Conservation (phyloP, 1,284 basidiomycete genomes). For the Ceratorhiza oryzae-sativae region DNA sequence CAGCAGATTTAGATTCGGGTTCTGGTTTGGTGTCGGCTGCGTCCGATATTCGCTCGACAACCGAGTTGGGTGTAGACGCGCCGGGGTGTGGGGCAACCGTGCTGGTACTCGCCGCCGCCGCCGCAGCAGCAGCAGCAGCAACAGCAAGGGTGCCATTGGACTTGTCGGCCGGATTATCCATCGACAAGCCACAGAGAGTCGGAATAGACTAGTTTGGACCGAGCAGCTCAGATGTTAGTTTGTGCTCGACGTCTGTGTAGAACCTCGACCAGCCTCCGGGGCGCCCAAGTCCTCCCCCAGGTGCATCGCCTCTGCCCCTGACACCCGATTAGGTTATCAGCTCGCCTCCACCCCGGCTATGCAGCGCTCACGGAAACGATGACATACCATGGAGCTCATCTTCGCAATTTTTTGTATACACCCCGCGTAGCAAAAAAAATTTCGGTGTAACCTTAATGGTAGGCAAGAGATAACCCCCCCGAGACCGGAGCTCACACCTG, state of each 20-base stretch:
- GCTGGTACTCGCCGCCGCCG: background rate
- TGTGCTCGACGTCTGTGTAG: background rate
- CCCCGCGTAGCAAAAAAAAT: background rate
- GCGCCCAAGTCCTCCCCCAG: background rate
- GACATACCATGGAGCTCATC: background rate
- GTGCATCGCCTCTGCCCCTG: background rate
- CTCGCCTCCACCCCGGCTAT: background rate
- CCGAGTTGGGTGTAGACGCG: background rate
- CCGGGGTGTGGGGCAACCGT: background rate
- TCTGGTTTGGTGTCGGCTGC: background rate
- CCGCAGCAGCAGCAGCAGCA: too few species aligned
- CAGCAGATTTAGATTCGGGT: background rate
- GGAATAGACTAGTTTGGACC: background rate
- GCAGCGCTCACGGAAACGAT: too few species aligned
- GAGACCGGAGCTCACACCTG: background rate
- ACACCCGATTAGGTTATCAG: conserved; percentile 1
- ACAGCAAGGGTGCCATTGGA: background rate
- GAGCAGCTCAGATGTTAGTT: background rate
- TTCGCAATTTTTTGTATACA: background rate
- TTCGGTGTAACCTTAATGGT: background rate
- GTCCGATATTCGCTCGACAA: background rate
- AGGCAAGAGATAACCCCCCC: background rate
- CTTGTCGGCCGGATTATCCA: background rate
- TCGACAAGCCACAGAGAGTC: background rate
- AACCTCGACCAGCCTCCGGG: background rate